Percentiles rank a stretch among this genome's conserved stretches.
These are phyloP conservation scores for Orbilia javanica DNA, from an alignment of 2,329 filamentous ascomycete genomes.

Conservation along the genomic window DNA sequence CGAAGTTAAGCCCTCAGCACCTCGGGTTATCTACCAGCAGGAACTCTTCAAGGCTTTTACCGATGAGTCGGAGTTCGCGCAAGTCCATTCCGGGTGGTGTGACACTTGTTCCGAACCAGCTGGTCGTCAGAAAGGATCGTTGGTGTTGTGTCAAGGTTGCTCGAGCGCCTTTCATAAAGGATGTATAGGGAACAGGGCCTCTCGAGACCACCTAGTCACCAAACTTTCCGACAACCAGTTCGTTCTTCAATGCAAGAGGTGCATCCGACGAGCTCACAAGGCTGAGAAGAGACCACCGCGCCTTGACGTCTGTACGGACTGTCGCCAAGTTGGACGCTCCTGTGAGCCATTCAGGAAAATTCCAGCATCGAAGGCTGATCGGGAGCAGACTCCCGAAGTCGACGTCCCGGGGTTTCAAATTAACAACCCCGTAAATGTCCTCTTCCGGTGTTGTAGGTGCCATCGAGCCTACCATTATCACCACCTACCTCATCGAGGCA, in stretches of 20 bases:
- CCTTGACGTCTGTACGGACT: slow-evolving; percentile 78
- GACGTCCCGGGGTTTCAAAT: slow-evolving; percentile 73
- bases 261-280: slow-evolving; percentile 76
- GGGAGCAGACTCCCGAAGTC: slow-evolving; percentile 57
- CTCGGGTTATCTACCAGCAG: slow-evolving; percentile 60
- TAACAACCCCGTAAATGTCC: slow-evolving; percentile 80
- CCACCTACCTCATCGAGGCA: slow-evolving; percentile 74
- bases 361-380: slow-evolving; percentile 70
- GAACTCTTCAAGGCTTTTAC: slow-evolving; percentile 67
- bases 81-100: slow-evolving; percentile 78
- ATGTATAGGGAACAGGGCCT: slow-evolving; percentile 80
- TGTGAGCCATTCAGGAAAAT: slow-evolving; percentile 82
- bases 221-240: slow-evolving; percentile 83
- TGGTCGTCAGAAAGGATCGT: slow-evolving; percentile 73
- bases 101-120: slow-evolving; percentile 75
- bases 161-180: slow-evolving; percentile 83
- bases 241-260: slow-evolving; percentile 89
- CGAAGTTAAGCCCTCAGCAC: slow-evolving; percentile 64
- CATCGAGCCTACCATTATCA: slow-evolving; percentile 84
- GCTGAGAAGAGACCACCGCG: slow-evolving; percentile 79
- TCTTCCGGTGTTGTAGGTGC: slow-evolving; percentile 86
- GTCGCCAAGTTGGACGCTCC: slow-evolving; percentile 74
- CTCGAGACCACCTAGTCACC: slow-evolving; percentile 87
- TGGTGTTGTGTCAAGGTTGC: slow-evolving; percentile 93
- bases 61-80: slow-evolving; percentile 75